These are phyloP conservation scores for Lasiosphaeriaceae sp. DNA, from an alignment of 495 filamentous ascomycete genomes.

Conservation along the genomic window DNA sequence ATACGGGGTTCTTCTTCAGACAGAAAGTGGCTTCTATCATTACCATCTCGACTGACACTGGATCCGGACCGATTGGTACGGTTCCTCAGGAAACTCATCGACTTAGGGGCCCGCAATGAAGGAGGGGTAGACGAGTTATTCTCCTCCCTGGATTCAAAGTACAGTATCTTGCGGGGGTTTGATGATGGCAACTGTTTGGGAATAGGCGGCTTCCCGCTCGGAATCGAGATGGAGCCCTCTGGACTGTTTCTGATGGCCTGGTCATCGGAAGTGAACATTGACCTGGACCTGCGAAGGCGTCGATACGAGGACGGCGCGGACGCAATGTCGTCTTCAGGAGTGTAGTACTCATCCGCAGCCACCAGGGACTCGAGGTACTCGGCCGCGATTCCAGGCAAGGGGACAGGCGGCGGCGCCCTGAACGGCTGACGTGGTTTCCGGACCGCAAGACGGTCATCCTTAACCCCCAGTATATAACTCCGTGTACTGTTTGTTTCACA, in stretches of 20 bases:
- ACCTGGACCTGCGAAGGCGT: constrained; percentile 68
- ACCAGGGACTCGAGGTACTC: constrained; percentile 35
- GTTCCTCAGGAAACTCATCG: constrained; percentile 59
- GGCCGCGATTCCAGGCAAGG: constrained; percentile 15
- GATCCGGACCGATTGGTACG: constrained; percentile 25
- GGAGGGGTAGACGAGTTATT: neutral
- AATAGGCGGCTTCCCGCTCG: constrained; percentile 5
- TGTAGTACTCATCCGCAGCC: constrained; percentile 45
- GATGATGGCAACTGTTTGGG: constrained; percentile 10
- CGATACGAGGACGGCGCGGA: constrained; percentile 71
- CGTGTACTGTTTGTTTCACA: constrained; percentile 10
- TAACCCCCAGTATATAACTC: neutral
- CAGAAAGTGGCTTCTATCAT: constrained; percentile 16
- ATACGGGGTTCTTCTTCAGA: constrained; percentile 4
- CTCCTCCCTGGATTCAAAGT: constrained; percentile 18
- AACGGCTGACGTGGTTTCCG: constrained; percentile 9
- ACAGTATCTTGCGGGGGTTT: constrained; percentile 10
- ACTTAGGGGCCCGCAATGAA: constrained; percentile 44
- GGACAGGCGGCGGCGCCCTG: constrained; percentile 15
- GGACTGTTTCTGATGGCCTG: constrained; percentile 17
- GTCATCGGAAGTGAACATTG: constrained; percentile 59
- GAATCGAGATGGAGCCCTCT: constrained; percentile 2
- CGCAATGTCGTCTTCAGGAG: constrained; percentile 56
- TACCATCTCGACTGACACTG: constrained; percentile 37
- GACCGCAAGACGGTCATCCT: neutral